phyloP scores from a whole-genome alignment of 2,329 filamentous ascomycete genomes.

The Aspergillus flavus region DNA sequence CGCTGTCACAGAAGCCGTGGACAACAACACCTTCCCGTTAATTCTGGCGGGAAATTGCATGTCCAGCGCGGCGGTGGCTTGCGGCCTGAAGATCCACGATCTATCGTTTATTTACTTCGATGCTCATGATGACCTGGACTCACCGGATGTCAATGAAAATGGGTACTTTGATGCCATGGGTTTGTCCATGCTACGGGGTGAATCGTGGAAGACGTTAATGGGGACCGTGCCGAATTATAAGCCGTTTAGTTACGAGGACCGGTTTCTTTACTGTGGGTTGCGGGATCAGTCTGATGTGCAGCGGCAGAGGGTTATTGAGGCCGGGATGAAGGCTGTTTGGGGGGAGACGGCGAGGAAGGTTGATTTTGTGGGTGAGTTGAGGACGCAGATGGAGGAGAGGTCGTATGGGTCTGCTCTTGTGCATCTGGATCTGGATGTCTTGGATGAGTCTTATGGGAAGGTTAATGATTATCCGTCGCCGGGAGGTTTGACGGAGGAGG shows the following conservation, averaged over 20 bases:
- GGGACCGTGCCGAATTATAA: constrained; percentile 35
- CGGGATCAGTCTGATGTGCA: constrained; percentile 34
- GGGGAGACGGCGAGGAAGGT: constrained; percentile 18
- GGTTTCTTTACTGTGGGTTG: constrained; percentile 30
- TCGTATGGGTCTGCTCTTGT: constrained; percentile 29
- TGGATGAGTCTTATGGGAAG: constrained; percentile 38
- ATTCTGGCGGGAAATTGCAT: constrained; percentile 46
- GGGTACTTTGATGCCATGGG: constrained; percentile 45
- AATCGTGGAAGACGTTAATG: constrained; percentile 34
- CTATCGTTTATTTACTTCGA: constrained; percentile 47
- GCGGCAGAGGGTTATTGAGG: constrained; percentile 31
- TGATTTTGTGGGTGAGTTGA: constrained; percentile 22
- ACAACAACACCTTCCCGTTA: constrained; percentile 38
- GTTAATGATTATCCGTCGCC: constrained; percentile 41
- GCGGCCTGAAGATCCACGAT: constrained; percentile 32
- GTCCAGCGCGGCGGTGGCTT: constrained; percentile 39
- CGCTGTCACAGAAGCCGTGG: constrained; percentile 31
- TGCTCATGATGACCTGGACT: constrained; percentile 48
- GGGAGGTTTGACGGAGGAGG: constrained; percentile 28
- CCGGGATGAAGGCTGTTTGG: constrained; percentile 35
- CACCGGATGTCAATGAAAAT: constrained; percentile 37
- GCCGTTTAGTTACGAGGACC: constrained; percentile 17
- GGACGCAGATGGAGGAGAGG: constrained; percentile 6
- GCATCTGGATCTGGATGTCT: constrained; percentile 41
- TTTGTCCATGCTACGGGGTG: constrained; percentile 40